Base-by-base conservation (phyloP, 1,284 basidiomycete genomes). In the Neolentinus lepideus region DNA sequence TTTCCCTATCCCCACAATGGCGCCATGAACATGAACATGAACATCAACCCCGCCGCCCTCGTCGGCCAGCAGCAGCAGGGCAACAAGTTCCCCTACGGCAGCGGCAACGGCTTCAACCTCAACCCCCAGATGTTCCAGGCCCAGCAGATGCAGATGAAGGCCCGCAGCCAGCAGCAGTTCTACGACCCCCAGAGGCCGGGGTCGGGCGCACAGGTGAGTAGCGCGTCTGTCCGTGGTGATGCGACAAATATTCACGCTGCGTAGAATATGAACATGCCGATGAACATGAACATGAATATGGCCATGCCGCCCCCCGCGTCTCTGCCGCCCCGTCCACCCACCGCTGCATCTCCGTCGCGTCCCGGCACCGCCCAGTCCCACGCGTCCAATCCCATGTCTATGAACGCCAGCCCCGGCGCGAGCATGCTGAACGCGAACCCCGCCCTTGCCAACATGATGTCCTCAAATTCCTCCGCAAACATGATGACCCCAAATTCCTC, bases 91-190 rank as follows among this genome's bases (percentile, higher is more conserved):
- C 56, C 36, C 52, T 63, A 65, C 38, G 61, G 59, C 24, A 60
- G 59, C 60, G 61, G 62, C 56, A 56, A 53, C 55, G 54, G 54
- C 9, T 53, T 52, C 38, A 55, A 57, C 54, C 54, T 62, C 26
- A 63, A 61, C 58, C 61, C 60, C 2, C 54, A 58, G 8, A 63
- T 64, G 60, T 61, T 62, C 54, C 63, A 64, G 56, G 58, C 57
- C n/a, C 47, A 50, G 47, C 47, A 50, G 27, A 12, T n/a, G 27
- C 47, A 50, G 22, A 12, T n/a, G 47, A 14, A 19, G 47, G 11
- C 3, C 47, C 47, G 12, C 12, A 11, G 27, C 6, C 47, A 25
- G 47, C 47, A 19, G 27, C 47, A 25, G 27, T 22, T 22, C 12
- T 22, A 6, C 22, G 24, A 50, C 22, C 8, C 10, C 10, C 47